Conservation (phyloP, 1,284 basidiomycete species). For the Cerioporus squamosus region DNA sequence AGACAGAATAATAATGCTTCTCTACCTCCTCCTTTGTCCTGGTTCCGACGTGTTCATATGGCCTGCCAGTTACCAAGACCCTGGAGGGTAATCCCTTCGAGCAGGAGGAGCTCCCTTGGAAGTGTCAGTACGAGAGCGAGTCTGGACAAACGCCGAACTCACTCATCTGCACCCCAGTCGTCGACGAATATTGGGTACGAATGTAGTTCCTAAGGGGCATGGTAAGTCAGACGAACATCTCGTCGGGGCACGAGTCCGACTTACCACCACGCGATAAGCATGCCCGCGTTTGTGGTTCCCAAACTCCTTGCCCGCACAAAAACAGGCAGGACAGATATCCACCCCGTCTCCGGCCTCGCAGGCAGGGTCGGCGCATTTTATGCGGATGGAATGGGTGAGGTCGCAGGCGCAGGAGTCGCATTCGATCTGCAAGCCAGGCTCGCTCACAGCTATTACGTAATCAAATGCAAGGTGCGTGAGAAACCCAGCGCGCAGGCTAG, state of each 20-base stretch:
- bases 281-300: constrained; percentile 88
- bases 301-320: constrained; percentile 91
- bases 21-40: constrained; percentile 95
- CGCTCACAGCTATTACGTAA: constrained; percentile 69
- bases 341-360: constrained; percentile 81
- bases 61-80: constrained; percentile 98
- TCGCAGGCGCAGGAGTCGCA: constrained; percentile 78
- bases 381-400: constrained; percentile 88
- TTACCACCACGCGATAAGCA: constrained; percentile 91
- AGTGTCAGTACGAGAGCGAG: not conserved
- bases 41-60: constrained; percentile 95
- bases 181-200: constrained; percentile 95
- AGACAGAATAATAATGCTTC: constrained; percentile 86
- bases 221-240: constrained; percentile 90
- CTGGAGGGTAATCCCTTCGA: constrained; percentile 89
- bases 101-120: constrained; percentile 82
- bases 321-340: constrained; percentile 89
- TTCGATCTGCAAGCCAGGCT: constrained; percentile 77
- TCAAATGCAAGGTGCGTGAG: constrained; percentile 38
- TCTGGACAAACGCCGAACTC: constrained; percentile 32
- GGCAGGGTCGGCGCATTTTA: constrained; percentile 85
- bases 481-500: constrained; percentile 31
- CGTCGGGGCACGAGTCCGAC: constrained; percentile 26
- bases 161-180: constrained; percentile 99
- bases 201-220: constrained; percentile 79